Conservation (phyloP, 768 basidiomycete genomes). For the Collybia nuda region DNA sequence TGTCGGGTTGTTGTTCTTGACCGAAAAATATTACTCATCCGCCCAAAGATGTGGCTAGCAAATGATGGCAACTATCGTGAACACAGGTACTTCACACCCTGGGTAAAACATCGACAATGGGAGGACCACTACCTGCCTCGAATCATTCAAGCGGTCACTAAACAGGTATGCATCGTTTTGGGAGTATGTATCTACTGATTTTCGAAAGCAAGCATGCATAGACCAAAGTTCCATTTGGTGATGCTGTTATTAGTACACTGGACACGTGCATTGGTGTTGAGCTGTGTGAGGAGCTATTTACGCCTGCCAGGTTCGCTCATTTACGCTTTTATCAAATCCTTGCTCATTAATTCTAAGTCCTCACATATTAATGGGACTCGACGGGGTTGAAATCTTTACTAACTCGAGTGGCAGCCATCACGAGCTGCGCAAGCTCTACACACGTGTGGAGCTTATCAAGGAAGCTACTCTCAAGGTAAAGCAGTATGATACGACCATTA, state of each 20-base stretch:
- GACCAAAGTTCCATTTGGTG: slow-evolving; percentile 93
- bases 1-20: slow-evolving; percentile 89
- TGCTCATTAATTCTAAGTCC: slow-evolving; percentile 54
- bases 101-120: slow-evolving; percentile 84
- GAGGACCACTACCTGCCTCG: slow-evolving; percentile 93
- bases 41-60: slow-evolving; percentile 99
- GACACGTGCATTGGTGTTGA: slow-evolving; percentile 98
- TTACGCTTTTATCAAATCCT: background rate
- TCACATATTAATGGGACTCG: slow-evolving; percentile 96
- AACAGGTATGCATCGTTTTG: slow-evolving; percentile 56
- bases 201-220: slow-evolving; percentile 24
- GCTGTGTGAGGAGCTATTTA: slow-evolving; percentile 96
- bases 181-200: background rate
- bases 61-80: slow-evolving; percentile 98
- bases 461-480: slow-evolving; percentile 92
- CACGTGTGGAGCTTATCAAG: slow-evolving; percentile 90
- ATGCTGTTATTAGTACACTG: slow-evolving; percentile 87
- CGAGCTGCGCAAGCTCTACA: slow-evolving; percentile 93
- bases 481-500: background rate
- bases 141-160: slow-evolving; percentile 85
- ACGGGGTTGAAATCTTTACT: slow-evolving; percentile 98
- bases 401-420: slow-evolving; percentile 99
- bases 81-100: slow-evolving; percentile 90
- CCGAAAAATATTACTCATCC: slow-evolving; percentile 86
- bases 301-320: slow-evolving; percentile 84